These are phyloP conservation scores for Globisporangium emineosum DNA, from an alignment of 352 stramenopile genomes.

Conservation along the genomic window DNA sequence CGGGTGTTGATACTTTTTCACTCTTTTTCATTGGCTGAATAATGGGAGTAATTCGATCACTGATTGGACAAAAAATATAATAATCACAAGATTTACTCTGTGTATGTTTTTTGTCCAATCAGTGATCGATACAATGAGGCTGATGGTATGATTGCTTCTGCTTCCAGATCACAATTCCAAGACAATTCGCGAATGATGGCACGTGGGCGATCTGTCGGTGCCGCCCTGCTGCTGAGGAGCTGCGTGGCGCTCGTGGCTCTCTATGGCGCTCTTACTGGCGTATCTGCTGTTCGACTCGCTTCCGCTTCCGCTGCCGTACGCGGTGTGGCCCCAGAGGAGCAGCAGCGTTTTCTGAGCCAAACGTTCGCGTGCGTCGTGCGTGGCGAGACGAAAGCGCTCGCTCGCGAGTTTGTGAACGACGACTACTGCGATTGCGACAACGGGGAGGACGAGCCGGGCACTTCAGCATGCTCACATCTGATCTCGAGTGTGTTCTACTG, in stretches of 20 bases:
- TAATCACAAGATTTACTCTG: no score
- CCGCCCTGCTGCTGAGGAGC: not conserved
- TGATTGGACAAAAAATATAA: no score
- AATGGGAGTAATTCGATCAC: no score
- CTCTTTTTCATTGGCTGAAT: no score
- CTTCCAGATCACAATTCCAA: no score
- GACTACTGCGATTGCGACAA: constrained; percentile 93
- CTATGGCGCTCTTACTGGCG: constrained; percentile 2
- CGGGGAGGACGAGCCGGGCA: constrained; percentile 87
- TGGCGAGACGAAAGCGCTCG: constrained; percentile 31
- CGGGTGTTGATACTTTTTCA: no score
- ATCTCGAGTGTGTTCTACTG: constrained; percentile 63
- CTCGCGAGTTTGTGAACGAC: constrained; percentile 79
- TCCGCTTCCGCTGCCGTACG: constrained; percentile 23
- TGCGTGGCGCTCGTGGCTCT: not conserved
- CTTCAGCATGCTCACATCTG: constrained; percentile 71
- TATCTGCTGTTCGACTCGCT: not conserved
- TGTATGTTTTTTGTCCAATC: no score
- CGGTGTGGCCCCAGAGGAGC: constrained; percentile 39
- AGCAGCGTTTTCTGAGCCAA: constrained; percentile 18
- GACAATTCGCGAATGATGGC: constrained; percentile 2
- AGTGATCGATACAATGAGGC: no score
- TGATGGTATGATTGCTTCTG: no score
- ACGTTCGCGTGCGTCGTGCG: constrained; percentile 33
- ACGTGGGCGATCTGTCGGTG: not conserved